Percentiles rank a stretch among this genome's conserved stretches.
Conservation (phyloP, 768 basidiomycete species). For the Chalciporus pseudorubinellus region DNA sequence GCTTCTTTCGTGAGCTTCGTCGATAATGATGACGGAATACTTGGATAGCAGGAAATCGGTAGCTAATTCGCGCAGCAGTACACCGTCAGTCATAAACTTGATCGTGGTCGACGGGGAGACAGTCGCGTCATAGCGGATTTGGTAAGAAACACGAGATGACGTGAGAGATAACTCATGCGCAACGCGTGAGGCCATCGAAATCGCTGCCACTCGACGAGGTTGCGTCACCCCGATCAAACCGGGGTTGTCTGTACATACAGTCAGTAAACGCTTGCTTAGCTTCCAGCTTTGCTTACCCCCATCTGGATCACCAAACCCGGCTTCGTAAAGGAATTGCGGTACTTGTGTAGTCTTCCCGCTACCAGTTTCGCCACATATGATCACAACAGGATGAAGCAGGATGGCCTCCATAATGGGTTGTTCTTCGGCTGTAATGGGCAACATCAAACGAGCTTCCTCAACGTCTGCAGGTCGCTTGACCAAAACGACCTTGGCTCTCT, state of each 20-base stretch:
- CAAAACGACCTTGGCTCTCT: slow-evolving; percentile 43
- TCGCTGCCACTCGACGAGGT: slow-evolving; percentile 94
- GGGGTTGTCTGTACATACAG: slow-evolving; percentile 68
- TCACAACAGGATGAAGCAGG: slow-evolving; percentile 76
- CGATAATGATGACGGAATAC: slow-evolving; percentile 94
- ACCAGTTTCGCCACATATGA: slow-evolving; percentile 85
- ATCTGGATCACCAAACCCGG: slow-evolving; percentile 82
- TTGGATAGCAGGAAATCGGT: slow-evolving; percentile 90
- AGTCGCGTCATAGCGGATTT: slow-evolving; percentile 96
- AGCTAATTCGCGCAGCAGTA: slow-evolving; percentile 88
- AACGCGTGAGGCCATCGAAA: slow-evolving; percentile 93
- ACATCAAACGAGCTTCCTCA: slow-evolving; percentile 68
- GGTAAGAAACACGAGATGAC: slow-evolving; percentile 84
- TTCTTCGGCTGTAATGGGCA: slow-evolving; percentile 92
- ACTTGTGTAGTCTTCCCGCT: slow-evolving; percentile 99
- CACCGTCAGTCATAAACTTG: slow-evolving; percentile 99
- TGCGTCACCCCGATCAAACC: slow-evolving; percentile 99
- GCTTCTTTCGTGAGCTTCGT: slow-evolving; percentile 97
- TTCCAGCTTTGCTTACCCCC: slow-evolving; percentile 55
- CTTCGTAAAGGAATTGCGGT: slow-evolving; percentile 97
- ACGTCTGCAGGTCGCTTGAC: slow-evolving; percentile 69
- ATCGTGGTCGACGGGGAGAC: slow-evolving; percentile 87
- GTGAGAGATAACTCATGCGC: slow-evolving; percentile 88
- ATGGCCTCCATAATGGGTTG: slow-evolving; percentile 93
- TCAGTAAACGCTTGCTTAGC: slow-evolving; percentile 1